phyloP scores from a whole-genome alignment of 2,329 filamentous ascomycete species.

The Aspergillus phoenicis region DNA sequence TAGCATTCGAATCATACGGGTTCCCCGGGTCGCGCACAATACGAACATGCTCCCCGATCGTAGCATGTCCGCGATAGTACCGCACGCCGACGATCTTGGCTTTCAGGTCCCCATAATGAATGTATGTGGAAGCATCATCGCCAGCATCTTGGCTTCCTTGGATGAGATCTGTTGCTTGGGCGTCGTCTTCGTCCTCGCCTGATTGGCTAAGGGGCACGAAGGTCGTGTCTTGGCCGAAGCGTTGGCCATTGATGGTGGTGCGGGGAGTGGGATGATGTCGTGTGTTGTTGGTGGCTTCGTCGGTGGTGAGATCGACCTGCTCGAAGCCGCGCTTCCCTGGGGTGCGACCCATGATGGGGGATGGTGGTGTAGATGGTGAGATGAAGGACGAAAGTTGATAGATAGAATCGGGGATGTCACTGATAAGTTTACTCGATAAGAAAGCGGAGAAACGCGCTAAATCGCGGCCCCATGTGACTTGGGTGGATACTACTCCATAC shows the following conservation, averaged over 20 bases:
- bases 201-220: constrained; percentile 37
- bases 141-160: constrained; percentile 33
- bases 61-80: constrained; percentile 67
- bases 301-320: constrained; percentile 32
- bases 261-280: constrained; percentile 11
- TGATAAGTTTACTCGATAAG: background rate
- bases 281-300: constrained; percentile 19
- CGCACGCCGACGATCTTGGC: constrained; percentile 63
- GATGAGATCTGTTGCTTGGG: constrained; percentile 35
- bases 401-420: background rate
- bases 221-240: constrained; percentile 31
- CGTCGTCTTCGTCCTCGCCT: constrained; percentile 40
- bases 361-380: background rate
- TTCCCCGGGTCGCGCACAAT: constrained; percentile 69
- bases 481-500: background rate
- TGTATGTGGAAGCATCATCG: constrained; percentile 40
- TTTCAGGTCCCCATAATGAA: constrained; percentile 47
- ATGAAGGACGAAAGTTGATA: background rate
- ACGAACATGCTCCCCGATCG: constrained; percentile 63
- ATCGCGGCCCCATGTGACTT: constrained; percentile 22
- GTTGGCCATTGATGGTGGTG: constrained; percentile 25
- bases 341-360: constrained; percentile 15
- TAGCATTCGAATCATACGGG: constrained; percentile 72
- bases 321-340: constrained; percentile 27
- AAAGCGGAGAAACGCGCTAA: constrained; percentile 12